Evolutionary conservation across 495 filamentous ascomycete genomes (phyloP).

Genomic region (Aspergillus ellipticus): DNA sequence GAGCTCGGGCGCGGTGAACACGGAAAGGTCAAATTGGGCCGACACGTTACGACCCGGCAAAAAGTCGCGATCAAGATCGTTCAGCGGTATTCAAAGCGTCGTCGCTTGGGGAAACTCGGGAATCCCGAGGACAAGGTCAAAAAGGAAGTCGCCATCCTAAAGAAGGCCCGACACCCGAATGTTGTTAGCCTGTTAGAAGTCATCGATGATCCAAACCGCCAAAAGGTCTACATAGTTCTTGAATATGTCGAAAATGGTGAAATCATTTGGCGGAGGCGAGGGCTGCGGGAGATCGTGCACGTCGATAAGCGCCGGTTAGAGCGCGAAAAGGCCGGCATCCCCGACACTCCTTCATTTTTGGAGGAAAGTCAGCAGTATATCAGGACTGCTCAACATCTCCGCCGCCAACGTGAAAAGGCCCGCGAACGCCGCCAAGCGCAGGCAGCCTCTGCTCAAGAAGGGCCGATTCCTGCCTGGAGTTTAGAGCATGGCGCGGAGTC

Average conservation of each 20-base stretch:
- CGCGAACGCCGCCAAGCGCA: slow-evolving; percentile 52
- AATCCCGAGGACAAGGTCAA: slow-evolving; percentile 91
- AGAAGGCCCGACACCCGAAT: slow-evolving; percentile 94
- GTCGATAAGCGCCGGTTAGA: slow-evolving; percentile 79
- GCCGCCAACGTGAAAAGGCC: slow-evolving; percentile 54
- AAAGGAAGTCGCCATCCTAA: slow-evolving; percentile 94
- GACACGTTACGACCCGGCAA: slow-evolving; percentile 70
- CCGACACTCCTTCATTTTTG: slow-evolving; percentile 45
- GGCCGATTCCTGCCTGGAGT: slow-evolving; percentile 62
- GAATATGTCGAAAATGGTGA: slow-evolving; percentile 93
- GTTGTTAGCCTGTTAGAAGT: slow-evolving; percentile 94
- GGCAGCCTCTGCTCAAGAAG: slow-evolving; percentile 37
- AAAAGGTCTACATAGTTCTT: slow-evolving; percentile 97
- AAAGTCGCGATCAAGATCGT: slow-evolving; percentile 98
- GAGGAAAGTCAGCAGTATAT: slow-evolving; percentile 63
- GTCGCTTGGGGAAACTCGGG: slow-evolving; percentile 74
- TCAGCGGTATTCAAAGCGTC: slow-evolving; percentile 86
- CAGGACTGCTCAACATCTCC: slow-evolving; percentile 52
- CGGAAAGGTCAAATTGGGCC: slow-evolving; percentile 93
- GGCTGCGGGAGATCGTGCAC: slow-evolving; percentile 69
- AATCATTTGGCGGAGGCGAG: slow-evolving; percentile 87
- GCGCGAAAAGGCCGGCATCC: slow-evolving; percentile 60
- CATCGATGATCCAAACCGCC: slow-evolving; percentile 90
- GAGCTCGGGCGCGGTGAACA: slow-evolving; percentile 94
- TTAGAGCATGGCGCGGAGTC: slow-evolving; percentile 73